Evolutionary conservation across 2,329 filamentous ascomycete species (phyloP).

Genomic region (Nakataea oryzae): DNA sequence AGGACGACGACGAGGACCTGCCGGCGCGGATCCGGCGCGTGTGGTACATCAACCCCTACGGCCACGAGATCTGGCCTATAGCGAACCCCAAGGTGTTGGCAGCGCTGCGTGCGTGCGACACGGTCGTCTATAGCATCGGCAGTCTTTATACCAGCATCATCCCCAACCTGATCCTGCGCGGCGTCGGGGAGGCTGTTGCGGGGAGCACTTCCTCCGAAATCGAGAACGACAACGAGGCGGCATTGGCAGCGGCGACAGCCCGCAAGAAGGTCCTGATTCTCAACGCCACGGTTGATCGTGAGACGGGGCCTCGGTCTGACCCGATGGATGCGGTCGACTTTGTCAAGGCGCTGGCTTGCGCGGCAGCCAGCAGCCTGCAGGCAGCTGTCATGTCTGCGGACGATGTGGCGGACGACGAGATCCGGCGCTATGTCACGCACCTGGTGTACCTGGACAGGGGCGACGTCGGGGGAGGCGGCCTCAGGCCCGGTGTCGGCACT

Average conservation of each 20-base stretch:
- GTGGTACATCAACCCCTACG: slow-evolving; percentile 98
- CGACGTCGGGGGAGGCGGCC: not conserved
- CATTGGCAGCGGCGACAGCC: not conserved
- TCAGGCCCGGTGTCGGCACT: not conserved
- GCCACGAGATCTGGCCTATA: slow-evolving; percentile 82
- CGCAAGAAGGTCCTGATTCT: slow-evolving; percentile 72
- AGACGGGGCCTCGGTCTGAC: slow-evolving; percentile 60
- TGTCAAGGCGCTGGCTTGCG: slow-evolving; percentile 65
- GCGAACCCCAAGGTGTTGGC: slow-evolving; percentile 73
- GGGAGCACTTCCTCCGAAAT: slow-evolving; percentile 54
- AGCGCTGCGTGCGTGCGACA: slow-evolving; percentile 52
- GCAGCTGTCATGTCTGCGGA: slow-evolving; percentile 6
- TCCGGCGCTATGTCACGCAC: slow-evolving; percentile 68
- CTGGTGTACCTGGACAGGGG: slow-evolving; percentile 65
- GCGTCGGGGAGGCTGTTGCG: slow-evolving; percentile 49
- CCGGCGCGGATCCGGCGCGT: slow-evolving; percentile 68
- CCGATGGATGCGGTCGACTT: slow-evolving; percentile 74
- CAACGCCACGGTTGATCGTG: slow-evolving; percentile 75
- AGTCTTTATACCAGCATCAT: slow-evolving; percentile 84
- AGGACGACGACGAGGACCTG: slow-evolving; percentile 64
- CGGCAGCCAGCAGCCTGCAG: slow-evolving; percentile 28
- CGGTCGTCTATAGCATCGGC: slow-evolving; percentile 87
- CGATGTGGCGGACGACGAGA: slow-evolving; percentile 29
- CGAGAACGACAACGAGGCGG: slow-evolving; percentile 22
- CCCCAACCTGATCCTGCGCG: slow-evolving; percentile 68